A percentile compares a stretch with the other conserved stretches of the same genome.
Evolutionary conservation across 495 filamentous ascomycete genomes (phyloP).

Genomic region (Umbilicaria muhlenbergii): DNA sequence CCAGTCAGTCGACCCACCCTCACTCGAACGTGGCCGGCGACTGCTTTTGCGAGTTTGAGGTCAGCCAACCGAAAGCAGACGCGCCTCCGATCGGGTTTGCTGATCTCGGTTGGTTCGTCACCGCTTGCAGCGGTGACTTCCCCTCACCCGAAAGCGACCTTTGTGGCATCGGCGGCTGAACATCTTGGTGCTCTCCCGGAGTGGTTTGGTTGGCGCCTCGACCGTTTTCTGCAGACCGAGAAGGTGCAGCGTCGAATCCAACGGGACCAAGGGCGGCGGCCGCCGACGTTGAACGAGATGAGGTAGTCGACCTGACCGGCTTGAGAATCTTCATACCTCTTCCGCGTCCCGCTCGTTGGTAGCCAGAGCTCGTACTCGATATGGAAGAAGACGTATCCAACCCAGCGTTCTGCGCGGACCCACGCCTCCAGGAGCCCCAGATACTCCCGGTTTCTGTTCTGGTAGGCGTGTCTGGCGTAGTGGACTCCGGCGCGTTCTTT

Average conservation of each 20-base stretch:
- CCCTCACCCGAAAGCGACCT: constrained; percentile 15
- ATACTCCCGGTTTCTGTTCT: constrained; percentile 34
- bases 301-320: constrained; percentile 29
- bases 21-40: constrained; percentile 2
- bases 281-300: constrained; percentile 10
- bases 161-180: constrained; percentile 6
- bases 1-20: neutral
- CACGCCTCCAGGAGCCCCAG: constrained; percentile 57
- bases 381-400: constrained; percentile 15
- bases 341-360: constrained; percentile 38
- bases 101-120: constrained; percentile 34
- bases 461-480: constrained; percentile 21
- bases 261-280: constrained; percentile 6
- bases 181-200: constrained; percentile 8
- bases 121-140: constrained; percentile 15
- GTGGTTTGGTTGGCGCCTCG: constrained; percentile 17
- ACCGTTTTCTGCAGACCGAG: constrained; percentile 18
- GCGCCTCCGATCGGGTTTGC: constrained; percentile 79
- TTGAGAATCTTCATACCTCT: constrained; percentile 70
- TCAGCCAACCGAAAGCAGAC: constrained; percentile 95
- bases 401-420: constrained; percentile 11
- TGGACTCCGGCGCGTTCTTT: constrained; percentile 11
- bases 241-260: constrained; percentile 13
- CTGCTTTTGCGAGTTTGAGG: constrained; percentile 21
- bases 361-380: constrained; percentile 33